These are phyloP conservation scores for Mycosphaerella sp. DNA, from an alignment of 2,329 filamentous ascomycete species.

Conservation along the genomic window DNA sequence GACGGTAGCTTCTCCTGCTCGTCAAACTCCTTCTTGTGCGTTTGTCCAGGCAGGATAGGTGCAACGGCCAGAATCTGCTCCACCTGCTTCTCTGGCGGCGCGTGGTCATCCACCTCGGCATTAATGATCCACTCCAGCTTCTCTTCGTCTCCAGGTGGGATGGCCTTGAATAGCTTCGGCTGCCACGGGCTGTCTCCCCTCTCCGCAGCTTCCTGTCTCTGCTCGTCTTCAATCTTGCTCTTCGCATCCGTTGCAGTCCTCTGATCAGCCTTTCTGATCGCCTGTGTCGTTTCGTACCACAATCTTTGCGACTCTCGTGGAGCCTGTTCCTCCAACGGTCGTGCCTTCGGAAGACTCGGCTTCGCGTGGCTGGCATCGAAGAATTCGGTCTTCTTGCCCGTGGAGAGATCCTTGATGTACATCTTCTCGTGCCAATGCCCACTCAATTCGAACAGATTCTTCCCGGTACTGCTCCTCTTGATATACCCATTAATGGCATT, in stretches of 20 bases:
- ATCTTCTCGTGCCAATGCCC: constrained; percentile 94
- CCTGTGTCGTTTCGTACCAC: constrained; percentile 75
- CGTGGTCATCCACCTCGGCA: constrained; percentile 63
- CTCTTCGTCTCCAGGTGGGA: constrained; percentile 60
- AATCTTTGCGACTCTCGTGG: constrained; percentile 84
- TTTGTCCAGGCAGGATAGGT: constrained; percentile 74
- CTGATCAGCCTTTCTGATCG: constrained; percentile 79
- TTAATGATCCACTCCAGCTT: constrained; percentile 94
- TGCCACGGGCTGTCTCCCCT: constrained; percentile 80
- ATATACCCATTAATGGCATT: constrained; percentile 92
- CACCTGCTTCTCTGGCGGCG: constrained; percentile 59
- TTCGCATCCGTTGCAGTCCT: constrained; percentile 89
- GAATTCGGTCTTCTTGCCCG: constrained; percentile 78
- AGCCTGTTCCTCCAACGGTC: constrained; percentile 78
- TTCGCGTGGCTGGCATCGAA: constrained; percentile 80
- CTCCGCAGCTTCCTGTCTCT: constrained; percentile 79
- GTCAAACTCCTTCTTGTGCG: constrained; percentile 8
- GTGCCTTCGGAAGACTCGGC: constrained; percentile 64
- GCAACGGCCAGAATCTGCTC: constrained; percentile 83
- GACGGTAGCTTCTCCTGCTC: constrained; percentile 17
- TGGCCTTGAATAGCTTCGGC: constrained; percentile 73
- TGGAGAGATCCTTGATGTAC: constrained; percentile 78
- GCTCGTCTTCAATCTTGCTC: constrained; percentile 88
- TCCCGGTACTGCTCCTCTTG: constrained; percentile 79
- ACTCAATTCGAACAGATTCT: constrained; percentile 82